Conservation (phyloP, 352 stramenopile species). For the Phytophthora podocarpi region DNA sequence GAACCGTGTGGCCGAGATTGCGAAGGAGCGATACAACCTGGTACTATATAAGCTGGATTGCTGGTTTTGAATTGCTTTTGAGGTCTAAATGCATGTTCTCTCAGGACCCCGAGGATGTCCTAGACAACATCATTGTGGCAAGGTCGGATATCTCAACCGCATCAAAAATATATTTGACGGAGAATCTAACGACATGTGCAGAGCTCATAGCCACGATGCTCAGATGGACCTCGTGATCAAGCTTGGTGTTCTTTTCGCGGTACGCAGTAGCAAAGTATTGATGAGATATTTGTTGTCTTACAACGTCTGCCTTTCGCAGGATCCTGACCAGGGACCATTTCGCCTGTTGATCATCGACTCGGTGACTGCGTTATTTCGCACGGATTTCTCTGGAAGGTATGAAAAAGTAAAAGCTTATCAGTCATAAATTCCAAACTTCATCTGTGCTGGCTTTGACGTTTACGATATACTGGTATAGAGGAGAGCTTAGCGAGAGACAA, state of each 20-base stretch:
- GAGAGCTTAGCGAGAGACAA: conserved; percentile 75
- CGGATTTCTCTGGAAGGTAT: conserved; percentile 85
- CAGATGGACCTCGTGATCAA: conserved; percentile 91
- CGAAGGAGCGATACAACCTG: conserved; percentile 80
- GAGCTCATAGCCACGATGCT: conserved; percentile 86
- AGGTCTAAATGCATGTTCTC: background rate
- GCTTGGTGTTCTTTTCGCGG: conserved; percentile 69
- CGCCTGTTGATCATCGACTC: conserved; percentile 91
- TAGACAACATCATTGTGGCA: conserved; percentile 95
- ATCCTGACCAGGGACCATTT: conserved; percentile 77
- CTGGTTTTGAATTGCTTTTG: background rate
- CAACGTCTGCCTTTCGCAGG: conserved; percentile 27
- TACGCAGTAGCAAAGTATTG: conserved; percentile 25
- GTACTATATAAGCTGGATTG: conserved; percentile 22
- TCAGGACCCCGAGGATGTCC: conserved; percentile 81
- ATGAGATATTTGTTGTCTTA: background rate
- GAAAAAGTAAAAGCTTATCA: background rate
- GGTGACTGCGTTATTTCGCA: conserved; percentile 91
- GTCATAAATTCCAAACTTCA: background rate
- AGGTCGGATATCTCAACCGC: conserved; percentile 37
- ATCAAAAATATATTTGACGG: background rate
- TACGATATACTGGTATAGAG: conserved; percentile 37
- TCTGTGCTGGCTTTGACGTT: background rate
- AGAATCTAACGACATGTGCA: conserved; percentile 24
- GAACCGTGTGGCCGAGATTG: conserved; percentile 85